Conservation (phyloP, 2,329 filamentous ascomycete species). For the Zymoseptoria tritici region DNA sequence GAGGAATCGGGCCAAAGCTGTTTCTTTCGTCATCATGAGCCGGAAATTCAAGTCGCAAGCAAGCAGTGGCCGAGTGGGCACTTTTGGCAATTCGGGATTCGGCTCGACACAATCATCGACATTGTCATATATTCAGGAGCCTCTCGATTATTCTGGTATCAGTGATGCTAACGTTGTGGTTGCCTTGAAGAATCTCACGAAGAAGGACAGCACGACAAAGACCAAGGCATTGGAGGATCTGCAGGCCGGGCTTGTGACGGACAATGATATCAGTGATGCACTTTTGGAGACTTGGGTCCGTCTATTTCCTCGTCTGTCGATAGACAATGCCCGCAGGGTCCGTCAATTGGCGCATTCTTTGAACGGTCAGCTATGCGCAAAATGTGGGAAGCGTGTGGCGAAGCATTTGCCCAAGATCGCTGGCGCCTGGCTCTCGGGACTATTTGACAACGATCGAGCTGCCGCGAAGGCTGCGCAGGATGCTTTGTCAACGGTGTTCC, state of each 20-base stretch:
- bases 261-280: constrained; percentile 65
- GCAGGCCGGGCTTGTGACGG: constrained; percentile 53
- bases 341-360: constrained; percentile 76
- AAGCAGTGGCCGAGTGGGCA: constrained; percentile 52
- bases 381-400: constrained; percentile 72
- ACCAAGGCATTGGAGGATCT: constrained; percentile 85
- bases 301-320: constrained; percentile 80
- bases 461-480: constrained; percentile 71
- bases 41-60: constrained; percentile 55
- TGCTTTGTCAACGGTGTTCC: constrained; percentile 67
- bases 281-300: constrained; percentile 84
- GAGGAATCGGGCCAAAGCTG: too few species aligned
- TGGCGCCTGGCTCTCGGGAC: constrained; percentile 83
- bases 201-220: constrained; percentile 90
- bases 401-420: constrained; percentile 69
- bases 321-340: constrained; percentile 80
- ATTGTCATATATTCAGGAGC: constrained; percentile 81
- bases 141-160: constrained; percentile 69
- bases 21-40: constrained; percentile 47
- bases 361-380: constrained; percentile 55
- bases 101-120: constrained; percentile 47
- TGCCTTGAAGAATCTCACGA: constrained; percentile 83
- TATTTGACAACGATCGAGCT: constrained; percentile 74
- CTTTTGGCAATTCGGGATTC: constrained; percentile 34
- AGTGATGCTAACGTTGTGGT: constrained; percentile 77